These are phyloP conservation scores for Acacia crassicarpa DNA, from an alignment of 306 rosid genomes.

Conservation along the genomic window DNA sequence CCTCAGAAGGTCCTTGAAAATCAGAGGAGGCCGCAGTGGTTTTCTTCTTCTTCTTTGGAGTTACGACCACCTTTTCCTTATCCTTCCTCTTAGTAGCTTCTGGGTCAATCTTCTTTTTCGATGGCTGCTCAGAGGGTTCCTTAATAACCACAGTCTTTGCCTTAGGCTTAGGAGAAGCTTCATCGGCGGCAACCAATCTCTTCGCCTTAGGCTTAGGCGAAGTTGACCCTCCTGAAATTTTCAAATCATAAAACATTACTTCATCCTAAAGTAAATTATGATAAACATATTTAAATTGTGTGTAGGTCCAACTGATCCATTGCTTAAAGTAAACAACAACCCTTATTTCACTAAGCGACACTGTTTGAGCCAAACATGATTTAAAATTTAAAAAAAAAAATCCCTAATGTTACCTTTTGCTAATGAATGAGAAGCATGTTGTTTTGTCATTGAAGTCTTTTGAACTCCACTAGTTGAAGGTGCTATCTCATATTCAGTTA, in stretches of 20 bases:
- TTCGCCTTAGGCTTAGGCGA: too few relatives aligned
- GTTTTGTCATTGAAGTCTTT: constrained; percentile 26
- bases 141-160: too few relatives aligned
- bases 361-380: not conserved
- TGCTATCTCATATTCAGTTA: not conserved
- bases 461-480: not conserved
- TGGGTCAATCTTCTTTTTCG: too few relatives aligned
- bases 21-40: too few relatives aligned
- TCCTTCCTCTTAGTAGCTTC: too few relatives aligned
- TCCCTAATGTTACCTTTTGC: constrained; percentile 35
- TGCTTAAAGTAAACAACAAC: not conserved
- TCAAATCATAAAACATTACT: not conserved
- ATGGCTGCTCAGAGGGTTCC: too few relatives aligned
- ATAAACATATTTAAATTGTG: not conserved
- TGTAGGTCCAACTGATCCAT: not conserved
- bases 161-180: too few relatives aligned
- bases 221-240: not conserved
- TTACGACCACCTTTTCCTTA: too few relatives aligned
- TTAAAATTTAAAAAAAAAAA: too few relatives aligned
- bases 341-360: not conserved
- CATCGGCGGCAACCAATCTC: too few relatives aligned
- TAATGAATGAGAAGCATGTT: constrained; percentile 31
- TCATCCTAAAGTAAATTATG: not conserved
- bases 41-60: too few relatives aligned
- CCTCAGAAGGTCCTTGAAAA: too few relatives aligned